Base-by-base conservation (phyloP, 108 stramenopile species). In the Cylindrotheca fusiformis region DNA sequence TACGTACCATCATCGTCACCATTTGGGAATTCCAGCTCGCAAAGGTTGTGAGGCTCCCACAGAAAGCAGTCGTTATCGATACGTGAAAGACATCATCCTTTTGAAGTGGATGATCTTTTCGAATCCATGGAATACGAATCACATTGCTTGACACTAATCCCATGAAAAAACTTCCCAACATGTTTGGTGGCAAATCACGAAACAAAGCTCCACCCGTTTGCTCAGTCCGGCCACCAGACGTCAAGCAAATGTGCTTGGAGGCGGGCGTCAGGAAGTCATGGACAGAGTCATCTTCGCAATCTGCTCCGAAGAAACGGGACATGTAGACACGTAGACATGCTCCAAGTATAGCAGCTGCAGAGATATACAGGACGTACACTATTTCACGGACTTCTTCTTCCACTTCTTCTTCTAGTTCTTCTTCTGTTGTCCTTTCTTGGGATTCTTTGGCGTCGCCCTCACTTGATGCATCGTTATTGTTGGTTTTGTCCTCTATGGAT, bases 21-120 rank as follows among this genome's bases (percentile, higher is more conserved):
- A 88, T 88, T 77, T 88, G 87, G 6, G 84, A 57, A 60, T 92
- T 88, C 86, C 86, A 91, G n/a, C 82, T 82, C 0, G 85, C 76
- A 67, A 88, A 86, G 14, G 86, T 87, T 20, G 91, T 92, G 23
- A 92, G 30, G 24, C 77, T 76, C 18, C 91, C 91, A 64, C 91
- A 92, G 12, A 92, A 58, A 32, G 76, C 90, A 18, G 74, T 82
- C 8, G 33, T 69, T 1, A 92, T 52, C 3, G 72, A 79, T 4
- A 79, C 52, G 56, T 86, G 82, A 29, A 88, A 54, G 10, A 77
- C 73, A 4, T 67, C 49, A 23, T 80, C 57, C 2, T 29, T 25
- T 56, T 91, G 90, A 23, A 86, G 55, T 21, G 84, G 80, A 67
- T 91, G 86, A 52, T 85, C 63, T 17, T 65, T 63, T 14, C 55